These are phyloP conservation scores for Cydonia oblonga DNA, from an alignment of 331 rosid genomes.

Conservation along the genomic window DNA sequence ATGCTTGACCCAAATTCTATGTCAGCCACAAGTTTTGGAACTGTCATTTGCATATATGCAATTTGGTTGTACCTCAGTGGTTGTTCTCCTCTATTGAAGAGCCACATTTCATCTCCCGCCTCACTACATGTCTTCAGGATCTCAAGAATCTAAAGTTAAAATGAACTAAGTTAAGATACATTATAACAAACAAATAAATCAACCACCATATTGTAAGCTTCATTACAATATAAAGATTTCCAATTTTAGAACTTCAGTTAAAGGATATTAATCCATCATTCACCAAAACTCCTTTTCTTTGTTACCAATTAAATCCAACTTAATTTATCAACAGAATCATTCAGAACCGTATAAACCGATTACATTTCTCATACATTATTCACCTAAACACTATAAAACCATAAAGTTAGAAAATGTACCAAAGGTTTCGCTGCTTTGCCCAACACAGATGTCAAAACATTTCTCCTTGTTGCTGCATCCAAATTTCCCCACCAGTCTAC, in stretches of 20 bases:
- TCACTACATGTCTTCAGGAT: conserved; percentile 48
- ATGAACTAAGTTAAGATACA: conserved; percentile 28
- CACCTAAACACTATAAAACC: background rate
- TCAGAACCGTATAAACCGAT: background rate
- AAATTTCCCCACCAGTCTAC: conserved; percentile 81
- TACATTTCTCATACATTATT: background rate
- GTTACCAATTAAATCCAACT: background rate
- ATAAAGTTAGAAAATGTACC: conserved; percentile 42
- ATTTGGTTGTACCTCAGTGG: conserved; percentile 31
- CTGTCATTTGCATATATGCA: conserved; percentile 30
- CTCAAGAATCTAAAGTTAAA: conserved; percentile 57
- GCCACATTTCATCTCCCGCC: conserved; percentile 59
- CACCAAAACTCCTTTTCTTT: background rate
- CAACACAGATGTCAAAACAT: conserved; percentile 37
- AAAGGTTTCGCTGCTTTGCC: conserved; percentile 66
- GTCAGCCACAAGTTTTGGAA: conserved; percentile 27
- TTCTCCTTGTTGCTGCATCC: conserved; percentile 41
- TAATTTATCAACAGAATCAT: background rate
- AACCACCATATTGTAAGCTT: background rate
- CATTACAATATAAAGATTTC: background rate
- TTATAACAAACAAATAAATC: conserved; percentile 1
- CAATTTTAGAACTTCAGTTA: background rate
- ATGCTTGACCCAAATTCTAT: conserved; percentile 47
- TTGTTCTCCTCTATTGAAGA: conserved; percentile 35
- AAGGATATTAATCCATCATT: background rate